Base-by-base conservation (phyloP, 371 early-diverging fungal genomes). In the Enterocytospora artemiae region DNA sequence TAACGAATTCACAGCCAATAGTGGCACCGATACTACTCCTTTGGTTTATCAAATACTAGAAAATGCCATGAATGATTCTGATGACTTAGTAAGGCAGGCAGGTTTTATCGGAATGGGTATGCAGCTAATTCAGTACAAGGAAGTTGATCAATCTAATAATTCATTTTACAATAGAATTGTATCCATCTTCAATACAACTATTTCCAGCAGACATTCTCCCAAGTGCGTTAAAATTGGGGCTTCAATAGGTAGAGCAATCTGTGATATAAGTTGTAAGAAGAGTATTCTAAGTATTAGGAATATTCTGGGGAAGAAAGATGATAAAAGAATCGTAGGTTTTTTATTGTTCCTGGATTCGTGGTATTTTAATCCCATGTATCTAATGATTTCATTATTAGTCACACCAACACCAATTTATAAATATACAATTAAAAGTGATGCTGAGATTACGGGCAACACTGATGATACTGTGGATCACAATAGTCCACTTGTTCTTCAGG, bases 81-180 rank as follows among this genome's bases (percentile, higher is more conserved):
- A 89, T 28, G 91, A 93, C 71, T 94, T 87, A 80, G 99, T 98
- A 0, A 84, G 91, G 31, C 97, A 98, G 77, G 90, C 93, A 59
- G 99, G 96, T 12, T 83, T 89, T 45, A 91, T 98, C 69, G 89
- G 97, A 2, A 80, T 88, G 64, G 93, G 90, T n/a, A 89, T 98
- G 86, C 83, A 95, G 36, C 77, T 93, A 51, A 87, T 94, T 63
- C 93, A 98, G 77, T 89, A 89, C 67, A 95, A 91, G 89, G 33
- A 7, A 85, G 59, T 86, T 72, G 18, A 63, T 71, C 9, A 37
- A 37, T 5, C 5, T 5, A 37, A 37, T 9, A 37, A 37, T 5
- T 9, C 37, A 37, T 37, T 37, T 37, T 76, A 84, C 18, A 86
- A 85, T 33, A 82, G 93, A 34, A 68, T 74, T 14, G 60, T 76